Evolutionary conservation across 1,284 basidiomycete genomes (phyloP).

Genomic region (Leccinum fuscescens): DNA sequence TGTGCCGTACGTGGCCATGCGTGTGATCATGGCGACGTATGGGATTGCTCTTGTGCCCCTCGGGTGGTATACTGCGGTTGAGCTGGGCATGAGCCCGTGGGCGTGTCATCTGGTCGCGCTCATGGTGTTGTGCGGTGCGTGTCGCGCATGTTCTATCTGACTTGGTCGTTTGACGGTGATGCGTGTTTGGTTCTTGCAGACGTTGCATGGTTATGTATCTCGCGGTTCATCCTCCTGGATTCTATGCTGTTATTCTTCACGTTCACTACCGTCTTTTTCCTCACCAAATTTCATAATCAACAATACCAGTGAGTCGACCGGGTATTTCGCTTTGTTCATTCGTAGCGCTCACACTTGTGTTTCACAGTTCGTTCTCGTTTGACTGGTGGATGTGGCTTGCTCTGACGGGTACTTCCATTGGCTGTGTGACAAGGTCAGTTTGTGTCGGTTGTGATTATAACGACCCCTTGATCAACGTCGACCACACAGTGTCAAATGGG

Average conservation of each 20-base stretch:
- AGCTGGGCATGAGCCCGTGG: conserved; percentile 88
- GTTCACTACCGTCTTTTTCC: conserved; percentile 91
- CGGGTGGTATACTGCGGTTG: conserved; percentile 95
- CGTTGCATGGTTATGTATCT: conserved; percentile 94
- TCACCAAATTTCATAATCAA: conserved; percentile 96
- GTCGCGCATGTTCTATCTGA: conserved; percentile 29
- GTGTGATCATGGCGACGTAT: conserved; percentile 91
- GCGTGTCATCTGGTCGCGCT: conserved; percentile 90
- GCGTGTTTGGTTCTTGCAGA: conserved; percentile 46
- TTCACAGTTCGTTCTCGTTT: conserved; percentile 76
- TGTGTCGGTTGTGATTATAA: neutral
- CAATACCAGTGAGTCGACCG: conserved; percentile 74
- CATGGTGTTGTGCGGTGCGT: conserved; percentile 85
- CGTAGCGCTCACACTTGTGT: conserved; percentile 4
- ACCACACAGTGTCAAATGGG: conserved; percentile 82
- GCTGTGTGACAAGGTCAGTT: conserved; percentile 84
- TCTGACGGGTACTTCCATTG: conserved; percentile 90
- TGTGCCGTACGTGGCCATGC: conserved; percentile 93
- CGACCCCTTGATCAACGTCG: neutral
- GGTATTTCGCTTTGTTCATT: neutral
- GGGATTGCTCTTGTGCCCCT: conserved; percentile 95
- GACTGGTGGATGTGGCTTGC: conserved; percentile 98
- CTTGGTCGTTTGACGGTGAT: neutral
- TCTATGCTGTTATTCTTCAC: conserved; percentile 99
- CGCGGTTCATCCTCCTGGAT: conserved; percentile 95